These are phyloP conservation scores for Phaeophleospora eucalypticola DNA, from an alignment of 2,329 filamentous ascomycete genomes.

Conservation along the genomic window DNA sequence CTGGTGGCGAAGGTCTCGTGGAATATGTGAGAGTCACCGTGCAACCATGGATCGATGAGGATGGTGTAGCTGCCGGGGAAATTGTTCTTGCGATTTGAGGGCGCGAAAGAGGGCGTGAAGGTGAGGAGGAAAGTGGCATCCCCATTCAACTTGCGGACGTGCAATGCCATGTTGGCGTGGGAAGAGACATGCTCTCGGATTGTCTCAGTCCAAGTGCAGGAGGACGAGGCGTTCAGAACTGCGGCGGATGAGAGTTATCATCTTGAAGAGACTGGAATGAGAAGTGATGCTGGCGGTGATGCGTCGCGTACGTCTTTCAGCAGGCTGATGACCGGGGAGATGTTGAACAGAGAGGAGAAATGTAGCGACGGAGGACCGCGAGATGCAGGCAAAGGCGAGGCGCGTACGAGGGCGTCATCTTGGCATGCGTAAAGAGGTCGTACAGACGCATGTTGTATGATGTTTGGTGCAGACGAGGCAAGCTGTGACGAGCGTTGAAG, in stretches of 20 bases:
- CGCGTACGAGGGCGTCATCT: too few relatives aligned
- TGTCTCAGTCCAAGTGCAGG: neutral
- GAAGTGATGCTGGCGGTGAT: too few relatives aligned
- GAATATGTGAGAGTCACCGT: slow-evolving; percentile 57
- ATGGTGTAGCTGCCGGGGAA: slow-evolving; percentile 58
- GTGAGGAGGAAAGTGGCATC: slow-evolving; percentile 63
- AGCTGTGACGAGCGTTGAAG: neutral
- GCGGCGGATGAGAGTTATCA: neutral
- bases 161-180: slow-evolving; percentile 54
- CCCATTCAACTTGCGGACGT: slow-evolving; percentile 60
- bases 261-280: too few relatives aligned
- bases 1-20: slow-evolving; percentile 60
- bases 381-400: too few relatives aligned
- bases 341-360: neutral
- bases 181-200: neutral
- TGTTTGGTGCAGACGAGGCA: neutral
- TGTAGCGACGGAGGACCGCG: too few relatives aligned
- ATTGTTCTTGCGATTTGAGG: slow-evolving; percentile 35
- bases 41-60: slow-evolving; percentile 68
- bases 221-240: neutral
- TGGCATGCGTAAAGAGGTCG: neutral
- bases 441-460: neutral
- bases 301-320: neutral
- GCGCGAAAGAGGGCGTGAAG: slow-evolving; percentile 53
- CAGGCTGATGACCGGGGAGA: neutral